Percentiles rank a stretch among this genome's conserved stretches.
Conservation (phyloP, 441 rosid genomes). For the Viola pubescens region DNA sequence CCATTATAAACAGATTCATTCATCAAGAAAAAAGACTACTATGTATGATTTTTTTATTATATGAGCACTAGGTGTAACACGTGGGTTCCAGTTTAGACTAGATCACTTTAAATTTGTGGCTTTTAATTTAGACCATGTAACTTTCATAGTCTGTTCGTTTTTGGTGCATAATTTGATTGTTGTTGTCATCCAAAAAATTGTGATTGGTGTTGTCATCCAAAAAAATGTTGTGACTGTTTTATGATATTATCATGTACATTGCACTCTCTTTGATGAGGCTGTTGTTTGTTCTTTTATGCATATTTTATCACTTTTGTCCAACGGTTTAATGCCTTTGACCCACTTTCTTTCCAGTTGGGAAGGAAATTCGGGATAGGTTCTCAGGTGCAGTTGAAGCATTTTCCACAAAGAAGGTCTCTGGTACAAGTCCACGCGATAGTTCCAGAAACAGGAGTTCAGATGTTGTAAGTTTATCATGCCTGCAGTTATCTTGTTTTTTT, state of each 20-base stretch:
- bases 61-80: too few species aligned
- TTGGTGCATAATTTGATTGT: too few species aligned
- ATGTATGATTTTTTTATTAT: too few species aligned
- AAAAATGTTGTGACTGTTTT: not conserved
- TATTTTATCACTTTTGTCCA: not conserved
- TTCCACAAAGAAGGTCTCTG: constrained; percentile 53
- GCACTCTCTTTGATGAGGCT: not conserved
- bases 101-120: too few species aligned
- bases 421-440: constrained; percentile 52
- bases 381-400: constrained; percentile 95
- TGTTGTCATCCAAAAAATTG: not conserved
- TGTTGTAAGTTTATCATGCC: constrained; percentile 39
- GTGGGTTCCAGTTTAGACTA: too few species aligned
- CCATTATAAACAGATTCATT: too few species aligned
- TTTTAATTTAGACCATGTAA: too few species aligned
- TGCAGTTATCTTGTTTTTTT: not conserved
- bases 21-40: too few species aligned
- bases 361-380: constrained; percentile 69
- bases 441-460: constrained; percentile 56
- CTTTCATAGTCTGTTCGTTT: too few species aligned
- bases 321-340: constrained; percentile 1
- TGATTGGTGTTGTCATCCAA: not conserved
- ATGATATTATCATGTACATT: not conserved
- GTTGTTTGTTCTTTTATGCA: not conserved
- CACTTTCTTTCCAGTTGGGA: constrained; percentile 42